Evolutionary conservation across 208 protist genomes (phyloP).

Genomic region (Acanthamoeba quina): DNA sequence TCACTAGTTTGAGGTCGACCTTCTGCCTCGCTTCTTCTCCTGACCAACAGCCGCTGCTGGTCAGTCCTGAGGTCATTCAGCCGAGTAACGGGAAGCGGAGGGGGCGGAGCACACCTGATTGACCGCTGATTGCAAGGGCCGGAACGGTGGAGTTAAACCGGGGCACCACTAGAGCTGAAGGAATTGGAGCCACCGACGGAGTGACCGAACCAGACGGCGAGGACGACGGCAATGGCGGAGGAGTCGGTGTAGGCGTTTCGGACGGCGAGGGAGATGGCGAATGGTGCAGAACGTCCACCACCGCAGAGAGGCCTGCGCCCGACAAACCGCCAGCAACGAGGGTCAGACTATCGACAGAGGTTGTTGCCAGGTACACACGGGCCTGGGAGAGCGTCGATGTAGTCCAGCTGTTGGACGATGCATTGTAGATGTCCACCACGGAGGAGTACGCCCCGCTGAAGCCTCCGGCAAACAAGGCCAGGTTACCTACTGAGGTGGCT

Average conservation of each 20-base stretch:
- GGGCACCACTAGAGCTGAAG: not conserved
- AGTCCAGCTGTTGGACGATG: not conserved
- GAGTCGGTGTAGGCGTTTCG: not conserved
- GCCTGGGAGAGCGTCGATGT: too few relatives aligned
- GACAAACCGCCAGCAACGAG: not conserved
- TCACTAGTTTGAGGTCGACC: too few relatives aligned
- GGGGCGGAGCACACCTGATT: too few relatives aligned
- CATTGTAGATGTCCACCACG: slow-evolving; percentile 33
- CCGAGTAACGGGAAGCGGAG: too few relatives aligned
- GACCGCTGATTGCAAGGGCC: too few relatives aligned
- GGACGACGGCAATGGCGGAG: too few relatives aligned
- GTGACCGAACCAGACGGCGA: not conserved
- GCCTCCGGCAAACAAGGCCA: not conserved
- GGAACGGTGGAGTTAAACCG: not conserved
- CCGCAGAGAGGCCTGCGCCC: not conserved
- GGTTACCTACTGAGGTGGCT: too few relatives aligned
- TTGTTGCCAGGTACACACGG: not conserved
- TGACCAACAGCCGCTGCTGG: too few relatives aligned
- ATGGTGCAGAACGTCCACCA: not conserved
- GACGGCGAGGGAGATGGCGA: not conserved
- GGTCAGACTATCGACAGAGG: not conserved
- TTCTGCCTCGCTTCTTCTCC: too few relatives aligned
- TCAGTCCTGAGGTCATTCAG: too few relatives aligned
- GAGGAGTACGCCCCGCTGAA: not conserved
- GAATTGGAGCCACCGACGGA: not conserved